Conservation (phyloP, 2,329 filamentous ascomycete genomes). For the Colletotrichum abscissum region DNA sequence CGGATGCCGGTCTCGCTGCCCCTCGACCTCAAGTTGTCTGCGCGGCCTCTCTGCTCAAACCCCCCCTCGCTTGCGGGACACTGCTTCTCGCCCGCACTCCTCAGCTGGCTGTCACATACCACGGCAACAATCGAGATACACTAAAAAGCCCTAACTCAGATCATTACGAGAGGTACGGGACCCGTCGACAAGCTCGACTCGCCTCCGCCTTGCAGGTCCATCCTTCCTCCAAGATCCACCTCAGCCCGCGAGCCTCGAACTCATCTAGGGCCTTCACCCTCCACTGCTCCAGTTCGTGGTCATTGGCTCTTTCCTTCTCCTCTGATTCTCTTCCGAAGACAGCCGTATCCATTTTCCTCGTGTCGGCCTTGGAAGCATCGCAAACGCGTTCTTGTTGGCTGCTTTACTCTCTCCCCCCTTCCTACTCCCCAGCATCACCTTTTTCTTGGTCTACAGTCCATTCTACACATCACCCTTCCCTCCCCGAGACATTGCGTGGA, state of each 20-base stretch:
- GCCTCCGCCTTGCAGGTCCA: constrained; percentile 24
- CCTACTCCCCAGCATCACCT: constrained; percentile 13
- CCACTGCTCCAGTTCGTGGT: constrained; percentile 6
- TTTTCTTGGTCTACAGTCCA: constrained; percentile 15
- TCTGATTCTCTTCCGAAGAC: constrained; percentile 17
- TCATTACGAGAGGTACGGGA: constrained; percentile 27
- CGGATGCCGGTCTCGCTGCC: constrained; percentile 35
- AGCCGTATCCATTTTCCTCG: constrained; percentile 14
- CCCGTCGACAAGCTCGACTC: constrained; percentile 29
- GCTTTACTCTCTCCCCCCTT: constrained; percentile 9
- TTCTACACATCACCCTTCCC: constrained; percentile 10
- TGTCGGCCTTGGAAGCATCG: constrained; percentile 13
- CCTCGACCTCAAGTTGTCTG: constrained; percentile 34
- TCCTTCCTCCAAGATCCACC: constrained; percentile 33
- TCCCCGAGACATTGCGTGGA: constrained; percentile 36
- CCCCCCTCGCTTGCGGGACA: constrained; percentile 31
- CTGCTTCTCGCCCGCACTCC: constrained; percentile 24
- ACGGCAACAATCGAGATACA: constrained; percentile 32
- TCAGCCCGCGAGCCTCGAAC: constrained; percentile 31
- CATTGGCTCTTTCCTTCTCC: constrained; percentile 25
- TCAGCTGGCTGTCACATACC: constrained; percentile 28
- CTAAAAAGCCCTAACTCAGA: constrained; percentile 32
- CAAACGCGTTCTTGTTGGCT: constrained; percentile 22
- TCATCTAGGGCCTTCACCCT: constrained; percentile 35
- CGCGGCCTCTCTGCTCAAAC: constrained; percentile 19